Evolutionary conservation across 2,329 filamentous ascomycete genomes (phyloP), one percentile per base, ranked within the genome.

Genomic region (Fusarium metavorans): DNA sequence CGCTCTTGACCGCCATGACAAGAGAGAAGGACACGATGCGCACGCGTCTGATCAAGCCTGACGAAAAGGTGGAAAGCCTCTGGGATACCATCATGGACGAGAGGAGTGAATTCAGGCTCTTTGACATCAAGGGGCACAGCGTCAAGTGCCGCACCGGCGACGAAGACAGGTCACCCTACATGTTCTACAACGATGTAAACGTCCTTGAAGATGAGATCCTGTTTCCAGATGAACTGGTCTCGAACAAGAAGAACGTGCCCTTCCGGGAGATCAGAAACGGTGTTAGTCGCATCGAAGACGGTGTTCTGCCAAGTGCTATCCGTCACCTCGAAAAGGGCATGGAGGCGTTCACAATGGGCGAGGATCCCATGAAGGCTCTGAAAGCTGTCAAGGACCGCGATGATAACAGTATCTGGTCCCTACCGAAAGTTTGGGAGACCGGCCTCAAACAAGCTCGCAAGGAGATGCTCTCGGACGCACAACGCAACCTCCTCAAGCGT

Each of bases 161-260:
- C 1, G 77, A 76, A 1, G 54, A 48, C 6, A 13, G 32, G 4
- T 64, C 59, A 0, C 67, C 67, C 2, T 80, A 80, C 56, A 60
- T 76, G 57, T 81, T 80, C 63, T 81, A 81, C 56, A 81, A 75
- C 62, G 52, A 76, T 8, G 76, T 66, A 13, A 77, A 79, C 20
- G 56, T 52, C 2, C 67, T 50, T 4, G 78, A 81, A 45, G 79
- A 81, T 10, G 63, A 48, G 3, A 56, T 81, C 7, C 35, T 81
- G 16, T 81, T 81, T 11, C 78, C 78, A 0, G 74, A 80, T 6
- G 79, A 80, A 30, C 25, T 71, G 0, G 50, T 7, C 4, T 66
- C 70, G 1, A 56, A 70, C 2, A 78, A 54, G 18, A 45, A 71
- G 8, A 75, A 30, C 3, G 68, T 70, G 4, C 67, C 73, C 1